Base-by-base conservation (phyloP, 352 stramenopile genomes). In the Phytophthora podocarpi region DNA sequence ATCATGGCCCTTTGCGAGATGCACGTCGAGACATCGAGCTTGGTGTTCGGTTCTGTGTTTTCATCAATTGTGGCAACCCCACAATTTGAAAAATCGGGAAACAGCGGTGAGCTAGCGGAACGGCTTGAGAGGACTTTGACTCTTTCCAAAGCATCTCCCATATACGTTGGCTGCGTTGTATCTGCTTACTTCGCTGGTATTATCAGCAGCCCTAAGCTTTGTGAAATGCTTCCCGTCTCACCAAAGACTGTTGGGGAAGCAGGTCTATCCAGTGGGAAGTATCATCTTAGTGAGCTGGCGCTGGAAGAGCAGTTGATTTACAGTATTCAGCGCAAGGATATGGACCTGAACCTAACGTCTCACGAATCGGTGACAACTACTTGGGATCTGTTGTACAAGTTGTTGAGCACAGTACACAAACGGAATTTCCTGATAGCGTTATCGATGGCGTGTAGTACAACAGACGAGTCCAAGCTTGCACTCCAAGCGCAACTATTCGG, bases 351-450 rank as follows among this genome's bases (percentile, higher is more conserved):
- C 49, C 1, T 53, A 26, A 13, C 45, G 7, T 51, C 57, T 41
- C 24, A 65, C 27, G 67, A 80, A 36, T 53, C 34, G 4, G 20
- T 71, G 16, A 47, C 68, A 13, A 70, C 78, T 35, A 77, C 67
- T 23, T 86, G 83, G 76, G 85, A 92, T 65, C 68, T 92, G 28
- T 67, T 95, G 5, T 78, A 93, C 59, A 91, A 92, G 40, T 48
- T 95, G 26, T 41, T 95, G 34, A 68, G 78, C 23, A 78, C 77
- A 13, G 71, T 83, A 9, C 71, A 92, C 39, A 89, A 90, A 45
- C 78, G 67, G 12, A 86, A 90, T 27, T 78, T 91, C 24, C 23
- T 91, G 9, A 71, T 84, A 20, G 79, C 82, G 10, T 70, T 92
- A 0, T 73, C 80, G 3, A 77, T 81, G 7, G 64, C 61, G 37